Conservation (phyloP, 306 rosid genomes). For the Cicer cuneatum region DNA sequence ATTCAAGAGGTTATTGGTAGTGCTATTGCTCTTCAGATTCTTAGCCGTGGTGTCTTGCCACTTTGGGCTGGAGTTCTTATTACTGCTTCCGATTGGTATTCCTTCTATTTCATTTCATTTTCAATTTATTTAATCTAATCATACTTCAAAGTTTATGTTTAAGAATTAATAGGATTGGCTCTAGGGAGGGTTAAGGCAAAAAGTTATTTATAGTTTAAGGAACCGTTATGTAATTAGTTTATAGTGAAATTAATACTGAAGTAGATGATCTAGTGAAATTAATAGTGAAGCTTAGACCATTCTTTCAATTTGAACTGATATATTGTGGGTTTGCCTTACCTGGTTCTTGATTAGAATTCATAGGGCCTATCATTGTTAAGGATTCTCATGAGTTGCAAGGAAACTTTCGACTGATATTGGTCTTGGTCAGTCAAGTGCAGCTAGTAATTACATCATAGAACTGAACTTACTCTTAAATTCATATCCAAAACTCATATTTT, state of each 20-base stretch:
- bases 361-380: background rate
- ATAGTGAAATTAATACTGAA: slow-evolving; percentile 4
- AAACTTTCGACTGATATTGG: background rate
- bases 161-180: too few species aligned
- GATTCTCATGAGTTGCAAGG: slow-evolving; percentile 20
- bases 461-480: background rate
- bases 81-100: slow-evolving; percentile 88
- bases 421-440: slow-evolving; percentile 1
- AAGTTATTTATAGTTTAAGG: background rate
- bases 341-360: slow-evolving; percentile 9
- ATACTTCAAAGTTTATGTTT: too few species aligned
- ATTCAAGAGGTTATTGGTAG: slow-evolving; percentile 95
- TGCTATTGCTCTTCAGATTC: slow-evolving; percentile 89
- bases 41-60: slow-evolving; percentile 71
- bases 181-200: too few species aligned
- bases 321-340: background rate
- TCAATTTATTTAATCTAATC: background rate
- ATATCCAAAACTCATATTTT: background rate
- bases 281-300: background rate
- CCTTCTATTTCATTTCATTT: background rate
- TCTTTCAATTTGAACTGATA: background rate
- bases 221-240: background rate
- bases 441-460: background rate
- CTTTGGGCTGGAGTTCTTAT: slow-evolving; percentile 89
- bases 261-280: background rate